Evolutionary conservation across 1,284 basidiomycete genomes (phyloP).

Genomic region (Ceratobasidium sp.): DNA sequence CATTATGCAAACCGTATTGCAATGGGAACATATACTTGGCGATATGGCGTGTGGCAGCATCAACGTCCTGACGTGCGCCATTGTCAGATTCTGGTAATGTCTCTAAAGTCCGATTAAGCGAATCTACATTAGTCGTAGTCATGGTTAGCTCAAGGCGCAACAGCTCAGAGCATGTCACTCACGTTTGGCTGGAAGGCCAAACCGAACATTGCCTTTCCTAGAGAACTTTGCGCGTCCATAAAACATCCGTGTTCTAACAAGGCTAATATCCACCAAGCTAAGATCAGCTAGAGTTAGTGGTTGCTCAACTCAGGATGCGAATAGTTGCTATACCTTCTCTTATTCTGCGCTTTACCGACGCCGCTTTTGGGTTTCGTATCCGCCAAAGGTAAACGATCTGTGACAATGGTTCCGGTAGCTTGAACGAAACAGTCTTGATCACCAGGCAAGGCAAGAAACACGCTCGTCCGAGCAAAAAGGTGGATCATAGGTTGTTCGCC

Average conservation of each 20-base stretch:
- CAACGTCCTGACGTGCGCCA: slow-evolving; percentile 24
- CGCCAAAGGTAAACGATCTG: slow-evolving; percentile 58
- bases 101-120: slow-evolving; percentile 64
- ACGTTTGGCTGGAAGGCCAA: slow-evolving; percentile 81
- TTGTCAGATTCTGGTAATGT: slow-evolving; percentile 3
- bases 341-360: background rate
- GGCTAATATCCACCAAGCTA: slow-evolving; percentile 63
- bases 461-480: slow-evolving; percentile 75
- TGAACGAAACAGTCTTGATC: slow-evolving; percentile 87
- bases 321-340: slow-evolving; percentile 3
- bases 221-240: slow-evolving; percentile 72
- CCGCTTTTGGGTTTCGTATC: background rate
- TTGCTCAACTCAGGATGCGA: background rate
- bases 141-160: background rate
- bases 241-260: slow-evolving; percentile 73
- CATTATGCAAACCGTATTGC: slow-evolving; percentile 76
- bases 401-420: slow-evolving; percentile 76
- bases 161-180: slow-evolving; percentile 48
- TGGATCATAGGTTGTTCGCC: slow-evolving; percentile 80
- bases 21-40: slow-evolving; percentile 87
- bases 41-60: slow-evolving; percentile 69
- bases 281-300: background rate
- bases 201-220: slow-evolving; percentile 61
- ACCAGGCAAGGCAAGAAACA: slow-evolving; percentile 72
- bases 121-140: slow-evolving; percentile 62